Evolutionary conservation across 306 rosid genomes (phyloP).

Genomic region (Carpinus fangiana): DNA sequence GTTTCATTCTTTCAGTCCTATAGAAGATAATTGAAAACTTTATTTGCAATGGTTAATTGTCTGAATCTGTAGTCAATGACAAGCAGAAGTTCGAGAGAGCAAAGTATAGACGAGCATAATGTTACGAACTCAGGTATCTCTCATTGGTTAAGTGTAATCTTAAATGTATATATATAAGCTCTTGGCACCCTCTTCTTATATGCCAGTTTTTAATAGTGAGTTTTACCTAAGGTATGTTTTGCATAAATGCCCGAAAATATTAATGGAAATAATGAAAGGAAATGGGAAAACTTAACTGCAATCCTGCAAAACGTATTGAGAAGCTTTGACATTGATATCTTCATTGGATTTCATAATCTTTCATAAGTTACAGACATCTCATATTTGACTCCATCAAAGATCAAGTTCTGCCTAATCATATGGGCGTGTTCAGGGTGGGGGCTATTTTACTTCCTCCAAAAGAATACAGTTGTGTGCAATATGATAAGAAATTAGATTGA

Average conservation of each 20-base stretch:
- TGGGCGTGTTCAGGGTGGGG: no score
- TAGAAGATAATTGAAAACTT: not conserved
- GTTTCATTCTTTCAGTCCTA: not conserved
- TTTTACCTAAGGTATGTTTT: no score
- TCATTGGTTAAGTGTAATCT: no score
- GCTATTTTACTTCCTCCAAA: no score
- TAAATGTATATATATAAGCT: no score
- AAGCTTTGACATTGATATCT: not conserved
- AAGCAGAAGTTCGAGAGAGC: not conserved
- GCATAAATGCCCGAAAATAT: not conserved
- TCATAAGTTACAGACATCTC: no score
- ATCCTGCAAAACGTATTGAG: not conserved
- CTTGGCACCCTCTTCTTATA: no score
- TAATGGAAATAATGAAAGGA: not conserved
- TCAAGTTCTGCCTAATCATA: not conserved
- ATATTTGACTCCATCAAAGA: not conserved
- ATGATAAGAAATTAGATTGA: no score
- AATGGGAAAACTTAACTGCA: not conserved
- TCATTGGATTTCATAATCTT: no score
- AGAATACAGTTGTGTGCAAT: no score
- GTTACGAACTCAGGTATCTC: no score
- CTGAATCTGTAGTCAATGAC: not conserved
- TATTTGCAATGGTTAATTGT: not conserved
- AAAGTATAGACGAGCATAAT: not conserved
- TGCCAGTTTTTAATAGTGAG: no score